A percentile compares a stretch with the other conserved stretches of the same genome.
Evolutionary conservation across 768 basidiomycete genomes (phyloP).

Genomic region (Mycena polygramma): DNA sequence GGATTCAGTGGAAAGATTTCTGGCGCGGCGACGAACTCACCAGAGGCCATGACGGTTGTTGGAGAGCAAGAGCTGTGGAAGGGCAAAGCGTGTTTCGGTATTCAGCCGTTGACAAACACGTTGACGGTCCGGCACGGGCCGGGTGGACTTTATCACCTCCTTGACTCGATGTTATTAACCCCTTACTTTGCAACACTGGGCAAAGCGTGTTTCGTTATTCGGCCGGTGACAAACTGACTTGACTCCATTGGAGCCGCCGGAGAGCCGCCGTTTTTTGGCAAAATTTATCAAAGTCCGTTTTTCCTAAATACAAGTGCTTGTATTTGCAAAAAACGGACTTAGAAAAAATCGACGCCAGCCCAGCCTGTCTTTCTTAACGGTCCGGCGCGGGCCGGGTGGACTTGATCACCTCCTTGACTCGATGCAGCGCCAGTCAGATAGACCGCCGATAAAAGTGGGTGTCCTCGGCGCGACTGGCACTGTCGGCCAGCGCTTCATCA

Average conservation of each 20-base stretch:
- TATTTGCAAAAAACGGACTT: no score
- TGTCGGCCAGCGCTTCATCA: slow-evolving; percentile 96
- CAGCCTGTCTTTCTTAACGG: no score
- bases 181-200: no score
- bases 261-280: no score
- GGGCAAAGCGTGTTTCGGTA: slow-evolving; percentile 10
- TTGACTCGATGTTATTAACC: slow-evolving; percentile 19
- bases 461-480: slow-evolving; percentile 93
- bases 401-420: not conserved
- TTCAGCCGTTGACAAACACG: not conserved
- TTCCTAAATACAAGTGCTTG: no score
- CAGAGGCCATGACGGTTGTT: slow-evolving; percentile 26
- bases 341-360: no score
- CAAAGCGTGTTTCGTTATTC: no score
- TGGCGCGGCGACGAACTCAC: slow-evolving; percentile 10
- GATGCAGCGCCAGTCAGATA: slow-evolving; percentile 31
- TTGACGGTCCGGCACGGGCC: slow-evolving; percentile 6
- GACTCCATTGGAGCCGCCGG: no score
- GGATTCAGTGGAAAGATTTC: not conserved
- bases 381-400: not conserved
- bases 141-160: not conserved
- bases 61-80: slow-evolving; percentile 3
- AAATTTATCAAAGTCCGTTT: no score
- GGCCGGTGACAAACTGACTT: no score
- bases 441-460: slow-evolving; percentile 63